Evolutionary conservation across 148 eudicot genomes (phyloP).

Genomic region (Diospyros kaki): DNA sequence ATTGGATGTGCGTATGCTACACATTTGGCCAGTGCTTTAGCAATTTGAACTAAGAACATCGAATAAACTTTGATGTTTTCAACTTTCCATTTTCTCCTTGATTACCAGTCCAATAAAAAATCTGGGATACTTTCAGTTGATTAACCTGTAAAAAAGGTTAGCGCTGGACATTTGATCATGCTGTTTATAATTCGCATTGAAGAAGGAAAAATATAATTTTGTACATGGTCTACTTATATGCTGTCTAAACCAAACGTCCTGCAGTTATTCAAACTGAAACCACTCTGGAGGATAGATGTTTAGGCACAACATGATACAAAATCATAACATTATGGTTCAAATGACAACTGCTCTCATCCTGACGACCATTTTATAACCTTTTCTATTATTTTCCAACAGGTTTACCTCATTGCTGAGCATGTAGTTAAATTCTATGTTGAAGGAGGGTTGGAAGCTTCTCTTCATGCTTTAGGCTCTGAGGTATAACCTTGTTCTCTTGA

Average conservation of each 20-base stretch:
- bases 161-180: background rate
- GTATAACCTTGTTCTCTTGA: slow-evolving; percentile 31
- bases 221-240: background rate
- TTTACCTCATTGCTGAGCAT: slow-evolving; percentile 66
- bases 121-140: background rate
- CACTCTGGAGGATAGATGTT: background rate
- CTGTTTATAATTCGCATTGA: background rate
- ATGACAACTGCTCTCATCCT: slow-evolving; percentile 1
- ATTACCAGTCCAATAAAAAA: background rate
- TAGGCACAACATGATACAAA: background rate
- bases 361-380: slow-evolving; percentile 8
- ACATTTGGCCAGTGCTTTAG: background rate
- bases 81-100: background rate
- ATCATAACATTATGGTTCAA: background rate
- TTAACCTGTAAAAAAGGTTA: background rate
- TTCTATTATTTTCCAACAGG: slow-evolving; percentile 33
- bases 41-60: background rate
- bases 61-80: background rate
- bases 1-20: background rate
- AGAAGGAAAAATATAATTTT: background rate
- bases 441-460: slow-evolving; percentile 76
- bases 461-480: slow-evolving; percentile 87
- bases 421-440: slow-evolving; percentile 84
- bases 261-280: slow-evolving; percentile 3
- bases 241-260: background rate